Evolutionary conservation across 805 yeast species (phyloP).

Genomic region (Candida sphagnicola): DNA sequence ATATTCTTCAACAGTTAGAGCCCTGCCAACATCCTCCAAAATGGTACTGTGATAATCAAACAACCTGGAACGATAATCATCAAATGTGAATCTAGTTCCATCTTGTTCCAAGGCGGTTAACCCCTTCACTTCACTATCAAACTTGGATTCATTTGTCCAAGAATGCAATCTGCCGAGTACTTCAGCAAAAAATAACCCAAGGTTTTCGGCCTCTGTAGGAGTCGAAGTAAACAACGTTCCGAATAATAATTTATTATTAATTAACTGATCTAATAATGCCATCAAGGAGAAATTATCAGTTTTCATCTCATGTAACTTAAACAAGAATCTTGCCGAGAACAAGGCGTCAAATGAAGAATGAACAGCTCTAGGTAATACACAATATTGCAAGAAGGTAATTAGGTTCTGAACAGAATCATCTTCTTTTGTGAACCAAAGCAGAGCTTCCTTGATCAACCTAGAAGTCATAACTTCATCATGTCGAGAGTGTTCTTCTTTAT

Average conservation of each 20-base stretch:
- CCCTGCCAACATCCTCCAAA: slow-evolving; percentile 37
- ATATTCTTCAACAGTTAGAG: slow-evolving; percentile 54
- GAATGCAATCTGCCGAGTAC: slow-evolving; percentile 45
- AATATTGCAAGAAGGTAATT: slow-evolving; percentile 48
- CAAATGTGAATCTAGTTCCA: slow-evolving; percentile 16
- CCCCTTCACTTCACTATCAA: slow-evolving; percentile 12
- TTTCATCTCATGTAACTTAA: slow-evolving; percentile 40
- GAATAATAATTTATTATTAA: slow-evolving; percentile 45
- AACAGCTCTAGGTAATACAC: slow-evolving; percentile 71
- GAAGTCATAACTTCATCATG: slow-evolving; percentile 30
- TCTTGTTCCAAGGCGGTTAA: slow-evolving; percentile 17
- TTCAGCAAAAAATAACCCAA: slow-evolving; percentile 69
- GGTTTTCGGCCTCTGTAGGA: slow-evolving; percentile 72
- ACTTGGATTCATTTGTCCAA: slow-evolving; percentile 36
- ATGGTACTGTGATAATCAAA: slow-evolving; percentile 55
- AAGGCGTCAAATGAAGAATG: slow-evolving; percentile 84
- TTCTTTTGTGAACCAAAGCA: slow-evolving; percentile 36
- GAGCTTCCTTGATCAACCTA: slow-evolving; percentile 23
- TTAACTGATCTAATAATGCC: slow-evolving; percentile 41
- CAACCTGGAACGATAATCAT: slow-evolving; percentile 35
- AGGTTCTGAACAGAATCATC: slow-evolving; percentile 10
- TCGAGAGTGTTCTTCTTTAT: slow-evolving; percentile 41
- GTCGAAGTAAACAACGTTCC: slow-evolving; percentile 69
- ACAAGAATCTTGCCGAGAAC: slow-evolving; percentile 58
- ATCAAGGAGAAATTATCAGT: slow-evolving; percentile 36